phyloP scores from a whole-genome alignment of 257 asterid genomes.

The Coffea canephora region DNA sequence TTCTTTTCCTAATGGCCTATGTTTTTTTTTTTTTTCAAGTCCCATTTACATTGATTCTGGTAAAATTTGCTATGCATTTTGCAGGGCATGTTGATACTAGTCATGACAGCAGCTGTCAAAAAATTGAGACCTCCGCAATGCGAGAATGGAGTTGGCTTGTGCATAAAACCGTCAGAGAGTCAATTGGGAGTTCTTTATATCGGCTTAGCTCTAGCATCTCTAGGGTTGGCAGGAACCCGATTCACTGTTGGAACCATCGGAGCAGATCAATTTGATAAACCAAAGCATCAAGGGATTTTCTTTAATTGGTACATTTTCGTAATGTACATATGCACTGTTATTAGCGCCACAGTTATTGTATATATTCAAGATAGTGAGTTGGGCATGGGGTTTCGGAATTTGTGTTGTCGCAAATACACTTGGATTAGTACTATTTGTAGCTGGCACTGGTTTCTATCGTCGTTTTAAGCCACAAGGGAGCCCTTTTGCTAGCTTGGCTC shows the following conservation, averaged over 20 bases:
- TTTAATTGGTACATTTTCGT: conserved; percentile 28
- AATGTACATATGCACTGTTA: conserved; percentile 1
- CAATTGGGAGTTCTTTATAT: conserved; percentile 18
- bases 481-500: conserved; percentile 48
- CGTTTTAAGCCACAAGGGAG: conserved; percentile 38
- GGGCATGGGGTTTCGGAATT: conserved; percentile 22
- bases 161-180: conserved; percentile 9
- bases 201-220: conserved; percentile 12
- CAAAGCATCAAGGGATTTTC: conserved; percentile 19
- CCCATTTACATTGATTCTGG: too few relatives aligned
- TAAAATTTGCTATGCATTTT: background rate
- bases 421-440: conserved; percentile 17
- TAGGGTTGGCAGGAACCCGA: conserved; percentile 22
- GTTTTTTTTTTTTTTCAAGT: too few relatives aligned
- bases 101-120: conserved; percentile 9
- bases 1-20: too few relatives aligned
- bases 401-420: conserved; percentile 3
- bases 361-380: conserved; percentile 28
- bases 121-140: conserved; percentile 26
- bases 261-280: conserved; percentile 18
- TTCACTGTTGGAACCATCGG: conserved; percentile 25
- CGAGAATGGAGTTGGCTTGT: background rate
- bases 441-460: conserved; percentile 22
- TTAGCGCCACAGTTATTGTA: conserved; percentile 20
- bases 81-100: conserved; percentile 24